Base-by-base conservation (phyloP, 2,329 filamentous ascomycete species). In the Pseudocercospora ulei region DNA sequence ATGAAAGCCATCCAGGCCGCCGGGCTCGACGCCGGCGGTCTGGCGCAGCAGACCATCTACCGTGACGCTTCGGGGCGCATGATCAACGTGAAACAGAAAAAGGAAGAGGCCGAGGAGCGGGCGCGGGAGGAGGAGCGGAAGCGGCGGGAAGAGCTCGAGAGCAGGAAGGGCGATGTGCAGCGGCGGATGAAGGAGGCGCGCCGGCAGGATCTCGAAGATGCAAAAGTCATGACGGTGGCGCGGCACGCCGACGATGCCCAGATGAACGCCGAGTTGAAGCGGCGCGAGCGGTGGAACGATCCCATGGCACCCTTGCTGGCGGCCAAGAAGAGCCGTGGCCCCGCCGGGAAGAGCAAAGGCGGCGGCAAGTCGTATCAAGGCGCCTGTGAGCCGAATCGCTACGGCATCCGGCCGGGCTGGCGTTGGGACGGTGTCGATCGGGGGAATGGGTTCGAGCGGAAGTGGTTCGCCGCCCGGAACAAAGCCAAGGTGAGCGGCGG, bases 401-500 rank as follows among this genome's bases (percentile, higher is more conserved):
- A 96, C 65, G 84, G 83, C 1, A 96, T 98, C 46, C 72, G 80
- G 44, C 90, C 90, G 0, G 92, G 90, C 0, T 85, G 93, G 65
- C 71, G 84, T 49, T 98, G 90, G 90, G 90, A 98, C 68, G 90
- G 92, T 4, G 90, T 98, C 11, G 90, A 98, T 67, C 72, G 90
- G 49, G 72, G 84, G 12, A 98, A 85, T 64, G 88, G 88, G 0
- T 96, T 95, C 59, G 90, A 98, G 66, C 81, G 76, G 46, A 80
- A 95, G 58, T 82, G 87, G 65, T 96, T 96, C 65, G 85, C 82
- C 59, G 83, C 86, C 2, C 68, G 87, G 50, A 95, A 95, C 60
- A 69, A 76, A 51, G 75, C 75, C 51, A 76, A 33, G 27, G 27
- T 29, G 27, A 29, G 13, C 17, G 27, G 27, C 14, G 13, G 5